Conservation (phyloP, 352 stramenopile genomes). For the Globisporangium emineosum region DNA sequence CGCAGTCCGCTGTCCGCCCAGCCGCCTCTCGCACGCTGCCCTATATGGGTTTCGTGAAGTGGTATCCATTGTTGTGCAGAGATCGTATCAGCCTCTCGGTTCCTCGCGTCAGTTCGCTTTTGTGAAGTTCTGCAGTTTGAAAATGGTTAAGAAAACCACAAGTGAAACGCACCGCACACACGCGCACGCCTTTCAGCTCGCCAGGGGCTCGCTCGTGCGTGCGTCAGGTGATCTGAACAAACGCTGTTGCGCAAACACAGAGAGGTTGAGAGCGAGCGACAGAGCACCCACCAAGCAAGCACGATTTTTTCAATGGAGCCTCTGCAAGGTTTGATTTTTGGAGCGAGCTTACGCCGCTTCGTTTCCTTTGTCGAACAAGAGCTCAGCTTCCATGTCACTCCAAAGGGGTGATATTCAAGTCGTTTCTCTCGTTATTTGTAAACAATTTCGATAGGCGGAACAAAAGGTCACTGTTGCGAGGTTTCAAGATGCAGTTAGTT, state of each 20-base stretch:
- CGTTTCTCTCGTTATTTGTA: neutral
- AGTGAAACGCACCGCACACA: neutral
- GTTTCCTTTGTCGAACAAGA: neutral
- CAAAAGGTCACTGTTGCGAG: neutral
- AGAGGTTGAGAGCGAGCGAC: neutral
- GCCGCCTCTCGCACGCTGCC: too few species aligned
- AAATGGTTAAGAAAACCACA: neutral
- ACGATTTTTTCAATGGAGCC: too few species aligned
- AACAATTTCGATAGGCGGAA: neutral
- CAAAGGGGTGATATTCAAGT: neutral
- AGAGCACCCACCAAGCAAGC: neutral
- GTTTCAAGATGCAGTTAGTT: neutral
- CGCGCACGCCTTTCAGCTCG: neutral
- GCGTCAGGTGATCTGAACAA: neutral
- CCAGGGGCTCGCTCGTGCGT: neutral
- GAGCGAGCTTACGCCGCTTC: constrained; percentile 2
- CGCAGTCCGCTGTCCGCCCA: too few species aligned
- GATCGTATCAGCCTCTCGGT: neutral
- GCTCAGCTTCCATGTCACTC: neutral
- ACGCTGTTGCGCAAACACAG: neutral
- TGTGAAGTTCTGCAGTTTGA: neutral
- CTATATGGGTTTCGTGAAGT: too few species aligned
- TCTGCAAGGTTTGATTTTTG: too few species aligned
- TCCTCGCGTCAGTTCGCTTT: neutral
- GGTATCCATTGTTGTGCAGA: neutral